These are phyloP conservation scores for Pilatotrama ljubarskyi DNA, from an alignment of 768 basidiomycete species.

Conservation along the genomic window DNA sequence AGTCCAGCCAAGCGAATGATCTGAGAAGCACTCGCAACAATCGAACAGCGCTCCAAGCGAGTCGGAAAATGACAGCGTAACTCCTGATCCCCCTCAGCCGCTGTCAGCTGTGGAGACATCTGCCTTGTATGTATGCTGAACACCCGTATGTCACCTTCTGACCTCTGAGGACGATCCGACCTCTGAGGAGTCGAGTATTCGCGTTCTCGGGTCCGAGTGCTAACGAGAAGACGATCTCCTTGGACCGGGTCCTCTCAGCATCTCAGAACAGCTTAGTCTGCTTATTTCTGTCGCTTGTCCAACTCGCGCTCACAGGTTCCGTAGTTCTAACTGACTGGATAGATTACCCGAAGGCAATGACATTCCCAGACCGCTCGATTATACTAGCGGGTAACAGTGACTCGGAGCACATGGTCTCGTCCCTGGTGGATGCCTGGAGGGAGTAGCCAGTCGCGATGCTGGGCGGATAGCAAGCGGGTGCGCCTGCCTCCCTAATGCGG, in stretches of 20 bases:
- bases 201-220: background rate
- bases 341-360: background rate
- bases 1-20: background rate
- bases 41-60: background rate
- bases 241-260: background rate
- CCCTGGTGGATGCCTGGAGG: background rate
- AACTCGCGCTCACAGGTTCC: background rate
- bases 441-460: background rate
- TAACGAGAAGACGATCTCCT: background rate
- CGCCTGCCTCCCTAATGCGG: background rate
- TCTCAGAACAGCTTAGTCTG: conserved; percentile 2
- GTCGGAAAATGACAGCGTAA: background rate
- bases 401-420: background rate
- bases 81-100: background rate
- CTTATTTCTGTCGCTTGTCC: background rate
- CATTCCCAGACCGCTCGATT: background rate
- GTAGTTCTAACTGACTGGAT: background rate
- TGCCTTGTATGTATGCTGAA: background rate
- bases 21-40: background rate
- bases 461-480: background rate
- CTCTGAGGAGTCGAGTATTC: background rate
- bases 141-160: background rate
- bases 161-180: background rate
- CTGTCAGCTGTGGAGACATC: too few relatives aligned
- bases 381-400: background rate